These are phyloP conservation scores for Veloboletus limbatus DNA, from an alignment of 1,284 basidiomycete genomes.

Conservation along the genomic window DNA sequence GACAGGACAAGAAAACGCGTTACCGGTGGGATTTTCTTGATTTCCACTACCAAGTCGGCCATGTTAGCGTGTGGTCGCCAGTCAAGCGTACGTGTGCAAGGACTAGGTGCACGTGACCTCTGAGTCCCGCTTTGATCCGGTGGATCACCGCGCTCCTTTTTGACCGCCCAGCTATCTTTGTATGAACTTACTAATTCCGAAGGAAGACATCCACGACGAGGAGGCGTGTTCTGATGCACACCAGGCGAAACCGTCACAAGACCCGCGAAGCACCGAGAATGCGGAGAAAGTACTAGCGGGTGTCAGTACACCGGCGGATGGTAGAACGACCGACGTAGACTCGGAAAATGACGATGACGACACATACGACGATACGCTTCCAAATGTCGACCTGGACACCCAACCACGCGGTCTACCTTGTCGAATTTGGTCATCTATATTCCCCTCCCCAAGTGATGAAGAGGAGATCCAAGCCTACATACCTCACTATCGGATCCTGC, in stretches of 20 bases:
- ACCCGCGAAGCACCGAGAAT: not conserved
- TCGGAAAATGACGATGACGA: slow-evolving; percentile 11
- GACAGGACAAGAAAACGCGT: slow-evolving; percentile 71
- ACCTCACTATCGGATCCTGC: slow-evolving; percentile 54
- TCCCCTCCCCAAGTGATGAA: slow-evolving; percentile 23
- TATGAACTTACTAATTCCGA: slow-evolving; percentile 2
- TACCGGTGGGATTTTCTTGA: slow-evolving; percentile 82
- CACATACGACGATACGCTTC: slow-evolving; percentile 2
- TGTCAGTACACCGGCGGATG: not conserved
- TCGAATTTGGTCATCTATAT: slow-evolving; percentile 12
- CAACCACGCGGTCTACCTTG: slow-evolving; percentile 2
- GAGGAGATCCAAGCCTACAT: slow-evolving; percentile 27
- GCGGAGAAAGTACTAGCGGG: slow-evolving; percentile 3
- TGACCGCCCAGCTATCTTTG: not conserved
- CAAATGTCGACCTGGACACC: not conserved
- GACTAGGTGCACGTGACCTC: not conserved
- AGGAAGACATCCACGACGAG: slow-evolving; percentile 18
- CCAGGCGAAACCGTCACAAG: not conserved
- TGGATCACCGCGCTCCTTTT: too few species aligned
- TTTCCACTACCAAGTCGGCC: slow-evolving; percentile 49
- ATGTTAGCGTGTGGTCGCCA: slow-evolving; percentile 17
- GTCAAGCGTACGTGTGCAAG: not conserved
- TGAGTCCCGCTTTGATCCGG: too few species aligned
- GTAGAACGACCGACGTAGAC: not conserved
- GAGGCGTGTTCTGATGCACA: slow-evolving; percentile 6